phyloP scores from a whole-genome alignment of 345 rosid genomes.

The Populus nigra region DNA sequence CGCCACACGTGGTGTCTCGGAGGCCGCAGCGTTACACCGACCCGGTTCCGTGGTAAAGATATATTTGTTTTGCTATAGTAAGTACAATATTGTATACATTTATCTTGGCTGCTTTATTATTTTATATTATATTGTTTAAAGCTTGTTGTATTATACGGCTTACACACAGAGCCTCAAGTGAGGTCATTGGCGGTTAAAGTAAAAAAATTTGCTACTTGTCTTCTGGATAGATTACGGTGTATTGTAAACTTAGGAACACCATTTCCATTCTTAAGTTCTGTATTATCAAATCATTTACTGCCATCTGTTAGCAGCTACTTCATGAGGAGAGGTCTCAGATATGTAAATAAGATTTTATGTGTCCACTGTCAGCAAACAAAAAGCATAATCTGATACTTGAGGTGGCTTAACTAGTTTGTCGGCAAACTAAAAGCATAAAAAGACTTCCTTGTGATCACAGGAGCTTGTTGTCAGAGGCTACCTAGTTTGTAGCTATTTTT shows the following conservation, averaged over 20 bases:
- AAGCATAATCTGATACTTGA: background rate
- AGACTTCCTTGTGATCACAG: too few relatives aligned
- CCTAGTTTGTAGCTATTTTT: too few relatives aligned
- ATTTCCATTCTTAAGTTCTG: background rate
- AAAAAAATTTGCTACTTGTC: too few relatives aligned
- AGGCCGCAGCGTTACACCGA: constrained; percentile 25
- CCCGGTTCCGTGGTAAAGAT: constrained; percentile 24
- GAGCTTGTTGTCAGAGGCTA: too few relatives aligned
- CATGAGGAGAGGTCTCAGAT: background rate
- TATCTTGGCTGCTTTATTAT: background rate
- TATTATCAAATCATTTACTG: background rate
- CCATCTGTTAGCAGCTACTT: background rate
- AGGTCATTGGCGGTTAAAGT: too few relatives aligned
- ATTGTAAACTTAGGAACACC: background rate
- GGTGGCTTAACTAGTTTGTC: background rate
- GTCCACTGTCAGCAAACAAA: background rate
- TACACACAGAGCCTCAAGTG: too few relatives aligned
- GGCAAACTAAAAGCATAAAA: too few relatives aligned
- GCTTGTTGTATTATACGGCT: background rate
- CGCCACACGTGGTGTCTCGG: constrained; percentile 36
- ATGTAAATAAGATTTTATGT: background rate
- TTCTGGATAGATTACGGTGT: constrained; percentile 7
- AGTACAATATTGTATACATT: background rate
- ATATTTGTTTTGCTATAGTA: background rate
- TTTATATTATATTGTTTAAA: background rate